These are phyloP conservation scores for Fraxinus platypoda DNA, from an alignment of 305 asterid species.

Conservation along the genomic window DNA sequence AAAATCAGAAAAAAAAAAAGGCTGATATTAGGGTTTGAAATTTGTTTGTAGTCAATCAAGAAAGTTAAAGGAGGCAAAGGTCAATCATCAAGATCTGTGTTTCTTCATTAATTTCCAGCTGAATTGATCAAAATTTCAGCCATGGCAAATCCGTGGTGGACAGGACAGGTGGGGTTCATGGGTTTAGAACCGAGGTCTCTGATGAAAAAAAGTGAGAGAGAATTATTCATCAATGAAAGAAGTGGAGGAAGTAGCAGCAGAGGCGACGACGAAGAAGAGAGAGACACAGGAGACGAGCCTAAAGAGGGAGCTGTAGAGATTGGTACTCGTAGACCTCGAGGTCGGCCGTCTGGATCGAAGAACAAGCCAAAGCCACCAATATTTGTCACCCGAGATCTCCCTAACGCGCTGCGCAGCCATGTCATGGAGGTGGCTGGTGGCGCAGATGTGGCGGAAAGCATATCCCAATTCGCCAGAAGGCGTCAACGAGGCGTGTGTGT, in stretches of 20 bases:
- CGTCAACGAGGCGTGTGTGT: conserved; percentile 9
- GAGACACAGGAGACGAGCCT: conserved; percentile 2
- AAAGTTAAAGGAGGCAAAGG: not conserved
- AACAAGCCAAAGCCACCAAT: conserved; percentile 11
- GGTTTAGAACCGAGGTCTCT: not conserved
- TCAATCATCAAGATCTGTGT: not conserved
- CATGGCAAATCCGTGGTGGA: conserved; percentile 19
- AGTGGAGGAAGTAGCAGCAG: not conserved
- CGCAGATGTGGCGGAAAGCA: conserved; percentile 6
- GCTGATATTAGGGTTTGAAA: not conserved
- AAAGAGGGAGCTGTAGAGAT: conserved; percentile 9
- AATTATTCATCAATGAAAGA: not conserved
- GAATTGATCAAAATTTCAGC: not conserved
- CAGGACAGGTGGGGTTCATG: not conserved
- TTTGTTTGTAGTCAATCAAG: not conserved
- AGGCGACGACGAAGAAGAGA: not conserved
- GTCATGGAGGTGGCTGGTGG: conserved; percentile 12
- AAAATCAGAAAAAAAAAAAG: not conserved
- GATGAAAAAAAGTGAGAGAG: not conserved
- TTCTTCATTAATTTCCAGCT: not conserved
- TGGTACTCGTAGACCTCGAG: not conserved
- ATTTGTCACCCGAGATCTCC: conserved; percentile 9
- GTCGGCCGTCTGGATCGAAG: conserved; percentile 5
- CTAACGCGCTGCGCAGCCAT: conserved; percentile 14
- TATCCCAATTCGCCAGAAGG: conserved; percentile 1